These are phyloP conservation scores for Ammopiptanthus mongolicus DNA, from an alignment of 306 rosid species.

Conservation along the genomic window DNA sequence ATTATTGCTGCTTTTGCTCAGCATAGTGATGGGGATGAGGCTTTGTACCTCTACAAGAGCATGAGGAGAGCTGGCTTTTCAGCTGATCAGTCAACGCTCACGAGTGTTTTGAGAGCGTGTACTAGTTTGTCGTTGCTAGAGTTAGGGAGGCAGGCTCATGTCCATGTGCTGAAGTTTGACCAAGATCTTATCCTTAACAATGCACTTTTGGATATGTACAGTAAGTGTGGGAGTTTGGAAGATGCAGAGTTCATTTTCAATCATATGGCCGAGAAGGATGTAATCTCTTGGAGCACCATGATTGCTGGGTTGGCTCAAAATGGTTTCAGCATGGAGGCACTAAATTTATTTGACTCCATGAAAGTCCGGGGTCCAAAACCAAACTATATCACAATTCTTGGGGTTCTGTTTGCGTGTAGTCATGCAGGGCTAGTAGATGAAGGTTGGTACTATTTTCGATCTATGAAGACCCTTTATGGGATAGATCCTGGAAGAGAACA, in stretches of 20 bases:
- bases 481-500: constrained; percentile 76
- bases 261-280: constrained; percentile 62
- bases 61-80: constrained; percentile 62
- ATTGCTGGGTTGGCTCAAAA: constrained; percentile 85
- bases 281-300: constrained; percentile 95
- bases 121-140: constrained; percentile 65
- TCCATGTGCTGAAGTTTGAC: constrained; percentile 66
- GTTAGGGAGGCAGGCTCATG: constrained; percentile 77
- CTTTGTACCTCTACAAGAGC: constrained; percentile 53
- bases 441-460: constrained; percentile 67
- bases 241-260: constrained; percentile 63
- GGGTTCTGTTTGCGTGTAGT: constrained; percentile 89
- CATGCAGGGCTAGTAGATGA: constrained; percentile 80
- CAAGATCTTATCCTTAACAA: constrained; percentile 75
- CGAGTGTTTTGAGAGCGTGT: constrained; percentile 81
- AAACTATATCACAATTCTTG: constrained; percentile 71
- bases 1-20: constrained; percentile 83
- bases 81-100: constrained; percentile 62
- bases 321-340: constrained; percentile 74
- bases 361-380: constrained; percentile 58
- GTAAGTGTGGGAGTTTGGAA: constrained; percentile 79
- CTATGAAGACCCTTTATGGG: constrained; percentile 68
- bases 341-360: constrained; percentile 65
- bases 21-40: constrained; percentile 75
- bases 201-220: constrained; percentile 86